Evolutionary conservation across 129 eudicot species (phyloP).

Genomic region (Ambrosia trifida): DNA sequence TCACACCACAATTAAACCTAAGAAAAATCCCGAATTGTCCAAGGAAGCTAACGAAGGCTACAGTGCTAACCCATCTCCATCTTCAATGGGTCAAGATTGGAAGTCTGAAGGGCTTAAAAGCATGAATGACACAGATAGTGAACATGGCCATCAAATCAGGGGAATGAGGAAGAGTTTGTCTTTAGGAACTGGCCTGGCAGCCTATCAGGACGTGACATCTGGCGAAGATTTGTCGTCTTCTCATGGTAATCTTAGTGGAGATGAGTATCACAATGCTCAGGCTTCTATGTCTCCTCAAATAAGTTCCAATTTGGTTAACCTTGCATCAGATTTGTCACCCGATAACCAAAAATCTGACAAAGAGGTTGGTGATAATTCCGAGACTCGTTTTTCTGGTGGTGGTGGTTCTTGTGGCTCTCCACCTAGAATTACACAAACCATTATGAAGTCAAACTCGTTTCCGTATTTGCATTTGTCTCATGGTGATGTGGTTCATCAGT

Average conservation of each 20-base stretch:
- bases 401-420: conserved; percentile 37
- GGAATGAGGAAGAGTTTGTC: conserved; percentile 63
- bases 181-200: conserved; percentile 61
- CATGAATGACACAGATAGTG: conserved; percentile 42
- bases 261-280: conserved; percentile 41
- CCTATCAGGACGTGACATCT: conserved; percentile 46
- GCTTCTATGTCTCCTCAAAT: conserved; percentile 53
- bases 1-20: conserved; percentile 36
- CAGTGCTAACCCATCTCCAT: conserved; percentile 29
- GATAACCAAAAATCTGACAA: conserved; percentile 50
- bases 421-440: conserved; percentile 32
- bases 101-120: conserved; percentile 65
- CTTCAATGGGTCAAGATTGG: conserved; percentile 52
- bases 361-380: conserved; percentile 47
- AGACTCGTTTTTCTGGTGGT: conserved; percentile 44
- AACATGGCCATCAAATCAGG: conserved; percentile 32
- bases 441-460: conserved; percentile 62
- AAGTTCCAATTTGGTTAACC: conserved; percentile 53
- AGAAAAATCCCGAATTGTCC: conserved; percentile 20
- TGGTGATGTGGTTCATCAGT: conserved; percentile 23
- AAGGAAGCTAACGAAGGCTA: conserved; percentile 28
- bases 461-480: conserved; percentile 42
- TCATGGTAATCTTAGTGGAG: conserved; percentile 49
- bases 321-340: conserved; percentile 48
- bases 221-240: conserved; percentile 47